Conservation (phyloP, 2,329 filamentous ascomycete genomes). For the Ophiobolus disseminans region DNA sequence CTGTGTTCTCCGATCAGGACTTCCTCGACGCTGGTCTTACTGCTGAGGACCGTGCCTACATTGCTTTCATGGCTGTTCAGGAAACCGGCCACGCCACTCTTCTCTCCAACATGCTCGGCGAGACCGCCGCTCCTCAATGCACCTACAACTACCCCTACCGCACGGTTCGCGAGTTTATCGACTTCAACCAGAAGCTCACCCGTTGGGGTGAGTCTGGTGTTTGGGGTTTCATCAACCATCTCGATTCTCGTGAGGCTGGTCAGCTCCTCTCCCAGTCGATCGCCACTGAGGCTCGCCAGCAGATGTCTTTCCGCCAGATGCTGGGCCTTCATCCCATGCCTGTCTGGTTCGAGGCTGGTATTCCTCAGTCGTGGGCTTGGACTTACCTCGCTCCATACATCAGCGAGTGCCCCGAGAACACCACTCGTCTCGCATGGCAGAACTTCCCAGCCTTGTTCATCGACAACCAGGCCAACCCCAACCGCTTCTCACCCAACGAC, state of each 20-base stretch:
- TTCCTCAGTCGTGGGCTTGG: slow-evolving; percentile 87
- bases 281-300: slow-evolving; percentile 79
- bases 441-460: slow-evolving; percentile 79
- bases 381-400: slow-evolving; percentile 83
- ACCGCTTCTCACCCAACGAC: slow-evolving; percentile 68
- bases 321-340: slow-evolving; percentile 81
- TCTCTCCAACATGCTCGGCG: slow-evolving; percentile 77
- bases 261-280: slow-evolving; percentile 78
- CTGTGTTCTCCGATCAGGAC: slow-evolving; percentile 71
- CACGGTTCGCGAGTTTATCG: slow-evolving; percentile 77
- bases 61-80: slow-evolving; percentile 79
- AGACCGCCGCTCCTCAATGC: slow-evolving; percentile 74
- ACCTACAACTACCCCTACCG: slow-evolving; percentile 81
- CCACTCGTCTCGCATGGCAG: slow-evolving; percentile 80
- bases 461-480: slow-evolving; percentile 78
- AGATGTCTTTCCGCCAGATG: slow-evolving; percentile 85
- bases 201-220: slow-evolving; percentile 81
- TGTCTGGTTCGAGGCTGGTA: slow-evolving; percentile 79
- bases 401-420: slow-evolving; percentile 73
- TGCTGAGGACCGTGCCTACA: slow-evolving; percentile 72
- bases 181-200: slow-evolving; percentile 87
- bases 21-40: slow-evolving; percentile 73
- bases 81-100: slow-evolving; percentile 80
- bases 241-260: slow-evolving; percentile 76
- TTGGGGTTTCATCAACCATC: slow-evolving; percentile 79